phyloP scores from a whole-genome alignment of 2,329 filamentous ascomycete species.

The Fusarium albidum region DNA sequence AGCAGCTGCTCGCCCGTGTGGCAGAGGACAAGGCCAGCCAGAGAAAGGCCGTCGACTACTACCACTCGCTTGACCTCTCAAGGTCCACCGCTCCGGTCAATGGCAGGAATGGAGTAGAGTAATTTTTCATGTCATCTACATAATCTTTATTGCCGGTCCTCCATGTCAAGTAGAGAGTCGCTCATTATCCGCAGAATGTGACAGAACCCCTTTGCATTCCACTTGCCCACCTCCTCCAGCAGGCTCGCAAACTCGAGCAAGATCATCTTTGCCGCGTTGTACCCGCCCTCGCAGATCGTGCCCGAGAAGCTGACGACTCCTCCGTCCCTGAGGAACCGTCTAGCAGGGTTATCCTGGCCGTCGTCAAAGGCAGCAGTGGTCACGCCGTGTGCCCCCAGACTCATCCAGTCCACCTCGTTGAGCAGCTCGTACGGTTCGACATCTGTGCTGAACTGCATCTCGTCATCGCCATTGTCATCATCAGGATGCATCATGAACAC shows the following conservation, averaged over 20 bases:
- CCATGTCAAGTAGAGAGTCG: background rate
- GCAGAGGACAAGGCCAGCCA: background rate
- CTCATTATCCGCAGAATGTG: slow-evolving; percentile 19
- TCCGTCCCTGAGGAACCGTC: background rate
- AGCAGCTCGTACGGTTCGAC: slow-evolving; percentile 12
- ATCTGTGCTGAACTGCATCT: too few relatives aligned
- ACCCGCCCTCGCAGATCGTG: background rate
- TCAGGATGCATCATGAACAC: background rate
- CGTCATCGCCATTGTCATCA: background rate
- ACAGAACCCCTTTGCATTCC: slow-evolving; percentile 10
- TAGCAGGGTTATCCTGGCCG: background rate
- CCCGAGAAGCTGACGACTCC: slow-evolving; percentile 3
- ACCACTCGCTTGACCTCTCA: slow-evolving; percentile 2
- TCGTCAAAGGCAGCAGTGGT: too few relatives aligned
- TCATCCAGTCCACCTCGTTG: slow-evolving; percentile 8
- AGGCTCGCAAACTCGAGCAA: slow-evolving; percentile 9
- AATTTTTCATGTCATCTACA: too few relatives aligned
- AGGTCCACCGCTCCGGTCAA: too few relatives aligned
- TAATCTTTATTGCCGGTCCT: too few relatives aligned
- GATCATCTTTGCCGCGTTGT: slow-evolving; percentile 10
- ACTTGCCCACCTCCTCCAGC: slow-evolving; percentile 16
- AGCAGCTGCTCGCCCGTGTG: background rate
- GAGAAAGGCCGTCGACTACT: slow-evolving; percentile 1
- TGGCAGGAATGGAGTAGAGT: too few relatives aligned
- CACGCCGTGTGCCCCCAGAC: background rate